These are phyloP conservation scores for Metschnikowia cubensis DNA, from an alignment of 805 yeast species.

Conservation along the genomic window DNA sequence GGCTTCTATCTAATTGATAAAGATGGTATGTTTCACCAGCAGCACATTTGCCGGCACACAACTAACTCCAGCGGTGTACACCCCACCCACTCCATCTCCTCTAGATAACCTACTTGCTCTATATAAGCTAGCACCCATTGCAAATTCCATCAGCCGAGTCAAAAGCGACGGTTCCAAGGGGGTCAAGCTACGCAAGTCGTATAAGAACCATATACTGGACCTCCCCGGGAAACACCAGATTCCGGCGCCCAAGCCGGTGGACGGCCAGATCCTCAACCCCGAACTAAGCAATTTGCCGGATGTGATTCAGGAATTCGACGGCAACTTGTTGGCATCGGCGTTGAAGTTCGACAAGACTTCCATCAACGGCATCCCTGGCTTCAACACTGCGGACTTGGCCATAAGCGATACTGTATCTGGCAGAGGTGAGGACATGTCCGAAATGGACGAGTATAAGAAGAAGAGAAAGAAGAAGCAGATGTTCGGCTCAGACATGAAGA, in stretches of 20 bases:
- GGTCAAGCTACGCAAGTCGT: constrained; percentile 88
- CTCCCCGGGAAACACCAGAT: constrained; percentile 75
- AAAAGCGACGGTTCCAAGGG: constrained; percentile 89
- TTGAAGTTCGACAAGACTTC: constrained; percentile 63
- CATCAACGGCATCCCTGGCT: constrained; percentile 71
- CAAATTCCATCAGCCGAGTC: constrained; percentile 78
- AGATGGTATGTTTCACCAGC: constrained; percentile 16
- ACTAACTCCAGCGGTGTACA: constrained; percentile 28
- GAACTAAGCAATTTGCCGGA: constrained; percentile 37
- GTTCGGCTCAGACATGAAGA: constrained; percentile 32
- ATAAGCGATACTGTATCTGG: constrained; percentile 45
- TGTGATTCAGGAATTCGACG: constrained; percentile 47
- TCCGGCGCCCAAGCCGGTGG: constrained; percentile 43
- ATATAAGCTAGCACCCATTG: constrained; percentile 64
- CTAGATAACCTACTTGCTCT: constrained; percentile 63
- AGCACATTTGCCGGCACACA: background rate
- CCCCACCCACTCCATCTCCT: constrained; percentile 62
- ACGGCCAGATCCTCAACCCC: constrained; percentile 37
- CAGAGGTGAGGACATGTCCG: constrained; percentile 40
- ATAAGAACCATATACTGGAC: constrained; percentile 87
- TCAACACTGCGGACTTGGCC: constrained; percentile 64
- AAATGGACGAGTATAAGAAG: constrained; percentile 34
- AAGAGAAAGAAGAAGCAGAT: constrained; percentile 36
- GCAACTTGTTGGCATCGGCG: constrained; percentile 44
- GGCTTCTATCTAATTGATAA: constrained; percentile 21